Evolutionary conservation across 495 filamentous ascomycete species (phyloP).

Genomic region (Pseudoneurospora amorphoporcata): DNA sequence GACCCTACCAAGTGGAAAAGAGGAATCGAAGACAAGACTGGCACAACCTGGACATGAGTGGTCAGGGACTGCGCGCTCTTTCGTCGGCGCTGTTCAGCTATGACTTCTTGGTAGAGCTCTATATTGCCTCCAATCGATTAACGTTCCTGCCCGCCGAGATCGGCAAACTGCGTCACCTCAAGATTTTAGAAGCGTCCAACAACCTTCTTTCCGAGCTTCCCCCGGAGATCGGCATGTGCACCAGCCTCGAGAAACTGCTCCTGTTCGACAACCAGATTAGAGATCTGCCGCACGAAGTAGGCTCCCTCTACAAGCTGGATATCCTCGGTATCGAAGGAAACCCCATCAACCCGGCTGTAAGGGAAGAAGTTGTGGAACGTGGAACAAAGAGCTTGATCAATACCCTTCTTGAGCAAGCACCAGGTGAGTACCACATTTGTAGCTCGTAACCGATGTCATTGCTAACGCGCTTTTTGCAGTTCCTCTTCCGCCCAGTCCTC

Average conservation of each 20-base stretch:
- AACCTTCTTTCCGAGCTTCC: constrained; percentile 79
- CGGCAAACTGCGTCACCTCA: constrained; percentile 67
- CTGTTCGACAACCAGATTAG: constrained; percentile 84
- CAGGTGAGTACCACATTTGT: constrained; percentile 47
- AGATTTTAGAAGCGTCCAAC: constrained; percentile 73
- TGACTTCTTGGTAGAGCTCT: constrained; percentile 76
- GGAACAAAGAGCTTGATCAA: constrained; percentile 79
- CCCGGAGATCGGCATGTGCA: constrained; percentile 91
- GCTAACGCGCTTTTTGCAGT: constrained; percentile 30
- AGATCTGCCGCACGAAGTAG: constrained; percentile 74
- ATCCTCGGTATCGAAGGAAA: constrained; percentile 90
- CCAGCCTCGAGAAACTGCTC: constrained; percentile 65
- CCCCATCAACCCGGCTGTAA: constrained; percentile 60
- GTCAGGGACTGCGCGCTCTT: constrained; percentile 78
- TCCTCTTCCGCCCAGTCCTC: constrained; percentile 52
- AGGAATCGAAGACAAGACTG: constrained; percentile 64
- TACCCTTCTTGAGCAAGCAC: constrained; percentile 69
- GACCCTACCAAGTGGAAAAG: constrained; percentile 43
- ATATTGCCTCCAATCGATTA: constrained; percentile 84
- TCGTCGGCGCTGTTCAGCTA: constrained; percentile 72
- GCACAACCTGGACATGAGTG: constrained; percentile 85
- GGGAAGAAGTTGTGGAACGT: constrained; percentile 68
- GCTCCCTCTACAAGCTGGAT: constrained; percentile 75
- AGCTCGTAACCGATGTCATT: background rate
- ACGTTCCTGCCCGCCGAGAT: constrained; percentile 64